Conservation (phyloP, 768 basidiomycete genomes). For the Nidularia pulvinata region DNA sequence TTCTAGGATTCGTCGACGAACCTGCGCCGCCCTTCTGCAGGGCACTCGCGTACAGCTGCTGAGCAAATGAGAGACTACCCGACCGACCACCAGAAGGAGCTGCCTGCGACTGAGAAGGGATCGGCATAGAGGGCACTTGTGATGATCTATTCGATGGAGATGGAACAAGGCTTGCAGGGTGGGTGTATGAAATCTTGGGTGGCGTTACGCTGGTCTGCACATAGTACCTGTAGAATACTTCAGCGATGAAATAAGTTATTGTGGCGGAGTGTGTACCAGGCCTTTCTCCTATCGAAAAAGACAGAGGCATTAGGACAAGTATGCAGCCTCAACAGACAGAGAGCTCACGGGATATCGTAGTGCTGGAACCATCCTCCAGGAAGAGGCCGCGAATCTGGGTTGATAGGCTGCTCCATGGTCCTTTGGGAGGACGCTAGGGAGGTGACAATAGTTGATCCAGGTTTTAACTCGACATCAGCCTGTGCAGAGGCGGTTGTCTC, state of each 20-base stretch:
- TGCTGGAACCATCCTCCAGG: constrained; percentile 31
- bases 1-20: neutral
- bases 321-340: too few relatives aligned
- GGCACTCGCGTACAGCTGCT: constrained; percentile 39
- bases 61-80: constrained; percentile 28
- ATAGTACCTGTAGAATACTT: constrained; percentile 23
- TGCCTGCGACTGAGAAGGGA: constrained; percentile 2
- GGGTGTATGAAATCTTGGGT: constrained; percentile 28
- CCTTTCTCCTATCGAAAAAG: too few relatives aligned
- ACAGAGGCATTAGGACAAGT: too few relatives aligned
- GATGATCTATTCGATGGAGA: neutral
- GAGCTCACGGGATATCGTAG: constrained; percentile 26
- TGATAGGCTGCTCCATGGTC: neutral
- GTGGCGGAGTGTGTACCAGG: too few relatives aligned
- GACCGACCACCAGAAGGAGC: neutral
- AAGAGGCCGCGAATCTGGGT: constrained; percentile 20
- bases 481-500: too few relatives aligned
- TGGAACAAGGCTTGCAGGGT: constrained; percentile 20
- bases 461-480: too few relatives aligned
- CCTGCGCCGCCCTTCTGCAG: neutral
- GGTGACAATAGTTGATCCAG: too few relatives aligned
- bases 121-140: neutral
- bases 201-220: constrained; percentile 25
- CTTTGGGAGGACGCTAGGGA: too few relatives aligned
- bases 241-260: constrained; percentile 1